These are phyloP conservation scores for Zarea fungicola DNA, from an alignment of 2,329 filamentous ascomycete genomes.

Conservation along the genomic window DNA sequence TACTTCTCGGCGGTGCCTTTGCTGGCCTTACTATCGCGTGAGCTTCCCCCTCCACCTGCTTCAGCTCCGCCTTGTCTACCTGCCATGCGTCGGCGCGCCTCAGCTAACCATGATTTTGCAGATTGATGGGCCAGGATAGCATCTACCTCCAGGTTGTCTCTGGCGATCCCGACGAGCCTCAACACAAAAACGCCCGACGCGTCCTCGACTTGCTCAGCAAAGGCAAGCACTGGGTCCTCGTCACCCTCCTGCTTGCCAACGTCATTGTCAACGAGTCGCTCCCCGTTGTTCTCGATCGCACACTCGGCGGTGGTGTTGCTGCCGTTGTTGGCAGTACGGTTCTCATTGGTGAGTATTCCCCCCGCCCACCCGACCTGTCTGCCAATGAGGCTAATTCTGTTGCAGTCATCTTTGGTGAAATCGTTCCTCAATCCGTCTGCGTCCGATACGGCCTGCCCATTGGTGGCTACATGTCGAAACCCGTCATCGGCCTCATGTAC, in stretches of 20 bases:
- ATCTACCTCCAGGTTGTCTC: conserved; percentile 96
- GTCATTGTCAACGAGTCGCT: conserved; percentile 97
- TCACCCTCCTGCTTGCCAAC: conserved; percentile 89
- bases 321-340: conserved; percentile 91
- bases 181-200: conserved; percentile 76
- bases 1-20: conserved; percentile 86
- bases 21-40: conserved; percentile 87
- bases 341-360: conserved; percentile 69
- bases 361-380: not conserved
- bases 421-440: conserved; percentile 92
- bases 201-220: conserved; percentile 75
- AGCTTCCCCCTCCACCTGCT: conserved; percentile 33
- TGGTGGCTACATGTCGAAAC: conserved; percentile 86
- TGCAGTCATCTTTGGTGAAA: conserved; percentile 93
- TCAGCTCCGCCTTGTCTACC: too few relatives aligned
- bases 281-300: conserved; percentile 90
- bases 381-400: conserved; percentile 11
- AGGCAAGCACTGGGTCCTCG: conserved; percentile 97
- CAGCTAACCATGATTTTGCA: conserved; percentile 19
- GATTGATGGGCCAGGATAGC: conserved; percentile 72
- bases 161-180: conserved; percentile 75
- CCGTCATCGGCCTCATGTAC: conserved; percentile 87
- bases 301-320: conserved; percentile 88
- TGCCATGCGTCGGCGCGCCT: too few relatives aligned
- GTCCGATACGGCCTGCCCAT: conserved; percentile 94